Evolutionary conservation across 2,329 filamentous ascomycete genomes (phyloP), one percentile per base, ranked within the genome.

Genomic region (Orbilia brochopaga): DNA sequence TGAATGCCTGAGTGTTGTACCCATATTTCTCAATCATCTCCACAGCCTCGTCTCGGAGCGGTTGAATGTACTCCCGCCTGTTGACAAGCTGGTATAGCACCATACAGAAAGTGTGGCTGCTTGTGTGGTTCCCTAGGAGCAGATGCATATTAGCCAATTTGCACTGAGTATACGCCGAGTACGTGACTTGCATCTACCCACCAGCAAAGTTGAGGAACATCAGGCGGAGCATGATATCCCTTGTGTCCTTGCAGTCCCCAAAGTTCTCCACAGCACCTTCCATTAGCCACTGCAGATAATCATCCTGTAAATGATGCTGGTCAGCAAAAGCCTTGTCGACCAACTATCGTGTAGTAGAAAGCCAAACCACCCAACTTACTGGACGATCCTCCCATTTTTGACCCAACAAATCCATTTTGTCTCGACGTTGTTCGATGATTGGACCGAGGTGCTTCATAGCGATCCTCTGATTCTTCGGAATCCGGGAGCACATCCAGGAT

Each of bases 241-340:
- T 46, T 1, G 69, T 66, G 27, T 73, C 40, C 13, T 60, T 53
- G 46, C 56, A 62, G 37, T 40, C 62, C 13, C 69, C 69, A 51
- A 67, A 66, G 21, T 67, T 62, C 46, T 67, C 35, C n/a, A 66
- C 48, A 5, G 61, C 56, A 17, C 61, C 62, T 27, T 73, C 69
- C 56, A 73, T 66, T 15, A 73, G 64, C 69, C 69, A 73, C 37
- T 73, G 69, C 11, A 73, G 52, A 19, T 72, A 73, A n/a, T 73
- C 69, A 52, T 73, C 69, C 69, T 72, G 17, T 27, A 55, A 1
- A 1, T 23, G 8, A 17, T 2, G 19, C 32, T 42, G 23, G 27
- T 69, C 17, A 70, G 35, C 6, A 30, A 19, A 37, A 44, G 15
- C 5, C 10, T 44, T 37, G 7, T 37, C 7, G 13, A 37, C 13